These are phyloP conservation scores for Acorus calamus DNA, from an alignment of 106 monocot genomes.

Conservation along the genomic window DNA sequence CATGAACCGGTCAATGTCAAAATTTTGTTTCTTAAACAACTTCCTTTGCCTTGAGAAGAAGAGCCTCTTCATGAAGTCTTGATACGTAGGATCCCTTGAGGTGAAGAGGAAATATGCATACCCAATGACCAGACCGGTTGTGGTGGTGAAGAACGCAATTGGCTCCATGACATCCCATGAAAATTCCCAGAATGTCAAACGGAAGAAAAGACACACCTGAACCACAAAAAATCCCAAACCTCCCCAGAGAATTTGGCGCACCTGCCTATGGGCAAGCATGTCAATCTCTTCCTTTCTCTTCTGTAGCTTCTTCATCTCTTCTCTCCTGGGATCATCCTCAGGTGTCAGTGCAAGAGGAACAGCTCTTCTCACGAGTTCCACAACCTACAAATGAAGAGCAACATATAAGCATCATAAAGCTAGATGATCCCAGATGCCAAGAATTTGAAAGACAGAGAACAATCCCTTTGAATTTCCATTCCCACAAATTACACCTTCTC, in stretches of 20 bases:
- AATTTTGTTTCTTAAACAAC: conserved; percentile 44
- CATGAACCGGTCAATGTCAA: conserved; percentile 49
- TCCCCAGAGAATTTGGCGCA: conserved; percentile 64
- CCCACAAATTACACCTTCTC: too few relatives aligned
- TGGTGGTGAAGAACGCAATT: conserved; percentile 75
- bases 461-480: too few relatives aligned
- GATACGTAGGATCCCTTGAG: conserved; percentile 85
- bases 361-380: conserved; percentile 69
- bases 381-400: conserved; percentile 30
- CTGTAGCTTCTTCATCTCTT: conserved; percentile 64
- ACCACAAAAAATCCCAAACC: conserved; percentile 55
- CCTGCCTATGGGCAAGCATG: conserved; percentile 74
- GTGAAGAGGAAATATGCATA: conserved; percentile 88
- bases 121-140: conserved; percentile 56
- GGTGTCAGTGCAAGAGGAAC: conserved; percentile 68
- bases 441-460: too few relatives aligned
- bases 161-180: conserved; percentile 99
- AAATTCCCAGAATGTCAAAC: conserved; percentile 98
- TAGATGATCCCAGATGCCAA: too few relatives aligned
- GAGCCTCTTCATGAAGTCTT: conserved; percentile 81
- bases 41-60: conserved; percentile 64
- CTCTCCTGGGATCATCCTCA: conserved; percentile 68
- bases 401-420: too few relatives aligned
- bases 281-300: conserved; percentile 80
- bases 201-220: conserved; percentile 82